Evolutionary conservation across 352 stramenopile genomes (phyloP).

Genomic region (Globisporangium canariense): DNA sequence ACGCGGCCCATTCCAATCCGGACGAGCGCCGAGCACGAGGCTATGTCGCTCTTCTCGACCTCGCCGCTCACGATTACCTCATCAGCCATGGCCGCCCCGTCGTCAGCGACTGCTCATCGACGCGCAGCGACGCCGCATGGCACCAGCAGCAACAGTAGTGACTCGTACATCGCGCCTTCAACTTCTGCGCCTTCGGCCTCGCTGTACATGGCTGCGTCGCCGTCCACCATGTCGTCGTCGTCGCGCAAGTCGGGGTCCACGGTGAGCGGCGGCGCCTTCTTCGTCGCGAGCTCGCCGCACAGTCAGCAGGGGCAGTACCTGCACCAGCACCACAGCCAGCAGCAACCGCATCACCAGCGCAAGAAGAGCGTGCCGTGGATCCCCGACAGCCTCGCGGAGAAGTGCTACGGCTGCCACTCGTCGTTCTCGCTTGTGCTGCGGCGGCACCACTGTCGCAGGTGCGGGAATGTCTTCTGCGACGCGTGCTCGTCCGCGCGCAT

Average conservation of each 20-base stretch:
- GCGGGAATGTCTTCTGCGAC: constrained; percentile 90
- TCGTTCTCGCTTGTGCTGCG: constrained; percentile 73
- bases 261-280: constrained; percentile 6
- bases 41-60: constrained; percentile 14
- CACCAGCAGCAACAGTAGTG: background rate
- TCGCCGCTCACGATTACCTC: constrained; percentile 13
- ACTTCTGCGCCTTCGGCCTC: constrained; percentile 9
- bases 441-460: constrained; percentile 84
- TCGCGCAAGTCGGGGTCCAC: constrained; percentile 7
- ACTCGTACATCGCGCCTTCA: constrained; percentile 7
- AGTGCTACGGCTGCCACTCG: constrained; percentile 66
- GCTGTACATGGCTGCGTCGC: constrained; percentile 1
- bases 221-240: constrained; percentile 10
- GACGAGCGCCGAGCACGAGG: constrained; percentile 4
- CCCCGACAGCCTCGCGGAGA: constrained; percentile 74
- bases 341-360: constrained; percentile 21
- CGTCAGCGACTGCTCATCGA: background rate
- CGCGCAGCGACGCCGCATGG: background rate
- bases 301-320: constrained; percentile 16
- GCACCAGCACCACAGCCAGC: constrained; percentile 24
- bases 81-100: background rate
- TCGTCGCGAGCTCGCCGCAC: constrained; percentile 7
- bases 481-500: constrained; percentile 81
- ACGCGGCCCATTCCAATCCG: constrained; percentile 1
- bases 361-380: constrained; percentile 72